phyloP scores from a whole-genome alignment of 495 filamentous ascomycete genomes.

The Mytilinidion resinicola region DNA sequence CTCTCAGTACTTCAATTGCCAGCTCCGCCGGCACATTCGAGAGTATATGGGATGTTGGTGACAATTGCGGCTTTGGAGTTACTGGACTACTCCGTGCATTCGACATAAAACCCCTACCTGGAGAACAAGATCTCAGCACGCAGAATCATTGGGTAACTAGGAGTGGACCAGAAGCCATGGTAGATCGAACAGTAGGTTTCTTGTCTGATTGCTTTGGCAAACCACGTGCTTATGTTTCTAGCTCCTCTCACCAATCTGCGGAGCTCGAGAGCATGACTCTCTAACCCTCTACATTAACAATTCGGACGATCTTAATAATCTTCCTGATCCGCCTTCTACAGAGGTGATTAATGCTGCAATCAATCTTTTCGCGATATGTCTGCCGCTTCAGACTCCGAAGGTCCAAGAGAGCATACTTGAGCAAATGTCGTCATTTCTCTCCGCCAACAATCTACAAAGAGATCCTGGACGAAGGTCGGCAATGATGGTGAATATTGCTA shows the following conservation, averaged over 20 bases:
- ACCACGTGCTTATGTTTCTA: conserved; percentile 21
- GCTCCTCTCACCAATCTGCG: conserved; percentile 67
- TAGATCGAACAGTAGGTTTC: conserved; percentile 56
- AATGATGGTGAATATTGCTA: conserved; percentile 82
- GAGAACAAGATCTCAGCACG: conserved; percentile 56
- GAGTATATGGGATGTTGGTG: conserved; percentile 85
- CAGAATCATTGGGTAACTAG: conserved; percentile 56
- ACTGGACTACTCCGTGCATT: conserved; percentile 78
- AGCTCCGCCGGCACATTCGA: conserved; percentile 87
- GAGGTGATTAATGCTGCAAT: conserved; percentile 93
- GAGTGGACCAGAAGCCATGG: conserved; percentile 57
- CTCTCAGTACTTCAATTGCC: conserved; percentile 85
- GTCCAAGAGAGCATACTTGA: conserved; percentile 95
- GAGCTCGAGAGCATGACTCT: conserved; percentile 85
- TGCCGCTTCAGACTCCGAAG: conserved; percentile 79
- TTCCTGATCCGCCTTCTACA: conserved; percentile 80
- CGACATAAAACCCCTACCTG: conserved; percentile 60
- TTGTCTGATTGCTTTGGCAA: not conserved
- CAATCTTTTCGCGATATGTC: conserved; percentile 79
- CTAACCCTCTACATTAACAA: conserved; percentile 64
- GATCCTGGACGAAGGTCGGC: conserved; percentile 85
- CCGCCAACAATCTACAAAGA: conserved; percentile 69
- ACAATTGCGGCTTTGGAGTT: conserved; percentile 91
- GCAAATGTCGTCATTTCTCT: conserved; percentile 80
- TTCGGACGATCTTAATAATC: conserved; percentile 34